Conservation (phyloP, 2,329 filamentous ascomycete genomes). For the Fusarium sp. region DNA sequence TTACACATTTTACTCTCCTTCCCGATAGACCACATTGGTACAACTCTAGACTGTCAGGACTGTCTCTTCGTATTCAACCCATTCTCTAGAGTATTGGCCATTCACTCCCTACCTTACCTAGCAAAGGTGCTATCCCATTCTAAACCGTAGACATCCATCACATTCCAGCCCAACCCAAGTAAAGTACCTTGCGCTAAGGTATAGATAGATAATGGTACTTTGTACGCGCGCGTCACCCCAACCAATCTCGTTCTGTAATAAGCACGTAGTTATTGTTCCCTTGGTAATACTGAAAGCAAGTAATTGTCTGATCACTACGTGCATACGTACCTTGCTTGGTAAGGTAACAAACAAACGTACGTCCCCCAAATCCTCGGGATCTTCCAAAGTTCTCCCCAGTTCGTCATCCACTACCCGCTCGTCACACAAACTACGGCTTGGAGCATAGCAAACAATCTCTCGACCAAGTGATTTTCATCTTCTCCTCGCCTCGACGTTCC, state of each 20-base stretch:
- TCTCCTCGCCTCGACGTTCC: constrained; percentile 23
- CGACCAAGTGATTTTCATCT: constrained; percentile 16
- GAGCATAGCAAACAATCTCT: constrained; percentile 29
- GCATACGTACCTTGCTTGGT: background rate
- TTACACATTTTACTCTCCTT: background rate
- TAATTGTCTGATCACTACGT: background rate
- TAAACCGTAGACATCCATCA: constrained; percentile 7
- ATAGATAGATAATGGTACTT: background rate
- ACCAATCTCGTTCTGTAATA: background rate
- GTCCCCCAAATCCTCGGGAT: background rate
- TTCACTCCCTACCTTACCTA: background rate
- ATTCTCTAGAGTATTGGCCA: background rate
- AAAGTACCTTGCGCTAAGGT: background rate
- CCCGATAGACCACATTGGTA: background rate
- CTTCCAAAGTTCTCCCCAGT: constrained; percentile 6
- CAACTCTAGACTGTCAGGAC: background rate
- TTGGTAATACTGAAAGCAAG: background rate
- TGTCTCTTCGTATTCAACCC: background rate
- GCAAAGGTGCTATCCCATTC: background rate
- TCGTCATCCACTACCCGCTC: constrained; percentile 9
- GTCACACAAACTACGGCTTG: constrained; percentile 32
- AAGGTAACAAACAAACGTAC: constrained; percentile 1
- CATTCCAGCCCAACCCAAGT: background rate
- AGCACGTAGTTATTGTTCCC: background rate
- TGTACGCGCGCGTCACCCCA: constrained; percentile 15